phyloP scores from a whole-genome alignment of 441 rosid species.

The Erysimum cheiri region DNA sequence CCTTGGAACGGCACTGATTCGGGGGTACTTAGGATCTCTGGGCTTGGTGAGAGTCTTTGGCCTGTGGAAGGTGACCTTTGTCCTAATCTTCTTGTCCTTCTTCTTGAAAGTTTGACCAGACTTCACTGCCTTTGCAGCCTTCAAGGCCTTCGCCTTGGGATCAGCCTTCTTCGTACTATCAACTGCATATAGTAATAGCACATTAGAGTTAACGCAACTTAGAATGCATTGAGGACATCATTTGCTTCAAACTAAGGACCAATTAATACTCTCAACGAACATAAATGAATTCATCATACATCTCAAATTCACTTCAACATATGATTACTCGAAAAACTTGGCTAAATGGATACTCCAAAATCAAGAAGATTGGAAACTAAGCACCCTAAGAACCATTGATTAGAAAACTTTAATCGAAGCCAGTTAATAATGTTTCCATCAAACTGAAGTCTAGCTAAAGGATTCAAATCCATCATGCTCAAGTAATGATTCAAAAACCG shows the following conservation, averaged over 20 bases:
- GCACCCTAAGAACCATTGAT: neutral
- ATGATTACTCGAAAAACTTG: too few species aligned
- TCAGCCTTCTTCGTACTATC: constrained; percentile 68
- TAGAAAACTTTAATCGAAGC: neutral
- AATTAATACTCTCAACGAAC: neutral
- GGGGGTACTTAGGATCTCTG: constrained; percentile 45
- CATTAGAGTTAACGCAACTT: neutral
- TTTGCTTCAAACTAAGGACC: neutral
- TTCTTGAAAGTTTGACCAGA: constrained; percentile 83
- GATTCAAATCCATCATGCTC: neutral
- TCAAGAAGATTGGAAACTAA: neutral
- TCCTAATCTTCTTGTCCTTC: constrained; percentile 78
- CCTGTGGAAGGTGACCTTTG: constrained; percentile 88
- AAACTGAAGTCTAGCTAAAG: neutral
- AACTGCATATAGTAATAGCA: constrained; percentile 40
- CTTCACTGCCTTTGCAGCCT: constrained; percentile 87
- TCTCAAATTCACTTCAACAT: too few species aligned
- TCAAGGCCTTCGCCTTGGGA: constrained; percentile 85
- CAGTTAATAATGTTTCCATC: neutral
- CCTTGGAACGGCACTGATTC: constrained; percentile 47
- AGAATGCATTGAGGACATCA: neutral
- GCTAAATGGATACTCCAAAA: too few species aligned
- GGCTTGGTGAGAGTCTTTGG: constrained; percentile 66
- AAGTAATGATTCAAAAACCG: neutral
- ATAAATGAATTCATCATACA: neutral